Conservation (phyloP, 305 asterid species). For the Petunia hybrid region DNA sequence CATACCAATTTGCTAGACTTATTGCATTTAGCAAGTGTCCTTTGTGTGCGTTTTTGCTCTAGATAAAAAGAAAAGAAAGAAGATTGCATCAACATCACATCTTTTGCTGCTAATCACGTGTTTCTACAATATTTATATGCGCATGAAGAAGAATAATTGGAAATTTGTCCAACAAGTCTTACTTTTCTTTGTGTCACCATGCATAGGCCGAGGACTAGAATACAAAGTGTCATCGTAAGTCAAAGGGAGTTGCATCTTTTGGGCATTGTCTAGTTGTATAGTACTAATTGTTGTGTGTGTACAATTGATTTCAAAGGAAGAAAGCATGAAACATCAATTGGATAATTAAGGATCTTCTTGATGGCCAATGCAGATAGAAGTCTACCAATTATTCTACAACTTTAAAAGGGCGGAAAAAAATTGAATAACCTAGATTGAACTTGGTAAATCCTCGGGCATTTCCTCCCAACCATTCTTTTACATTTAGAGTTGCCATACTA, state of each 20-base stretch:
- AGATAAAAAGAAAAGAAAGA: slow-evolving; percentile 2
- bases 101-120: background rate
- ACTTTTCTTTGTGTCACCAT: slow-evolving; percentile 21
- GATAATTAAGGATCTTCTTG: slow-evolving; percentile 23
- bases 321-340: slow-evolving; percentile 14
- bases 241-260: background rate
- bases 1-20: slow-evolving; percentile 22
- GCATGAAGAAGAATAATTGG: background rate
- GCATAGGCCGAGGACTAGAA: background rate
- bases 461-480: background rate
- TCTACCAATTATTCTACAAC: slow-evolving; percentile 8
- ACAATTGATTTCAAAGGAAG: background rate
- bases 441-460: background rate
- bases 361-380: slow-evolving; percentile 12
- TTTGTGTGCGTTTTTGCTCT: background rate
- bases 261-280: background rate
- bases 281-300: background rate
- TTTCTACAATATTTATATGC: background rate
- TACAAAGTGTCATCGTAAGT: background rate
- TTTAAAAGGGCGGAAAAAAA: background rate
- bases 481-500: slow-evolving; percentile 4
- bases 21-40: slow-evolving; percentile 13
- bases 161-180: background rate
- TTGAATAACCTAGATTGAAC: background rate
- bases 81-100: slow-evolving; percentile 11